phyloP scores from a whole-genome alignment of 1,139 yeast genomes.

The Candida tetrigidarum region DNA sequence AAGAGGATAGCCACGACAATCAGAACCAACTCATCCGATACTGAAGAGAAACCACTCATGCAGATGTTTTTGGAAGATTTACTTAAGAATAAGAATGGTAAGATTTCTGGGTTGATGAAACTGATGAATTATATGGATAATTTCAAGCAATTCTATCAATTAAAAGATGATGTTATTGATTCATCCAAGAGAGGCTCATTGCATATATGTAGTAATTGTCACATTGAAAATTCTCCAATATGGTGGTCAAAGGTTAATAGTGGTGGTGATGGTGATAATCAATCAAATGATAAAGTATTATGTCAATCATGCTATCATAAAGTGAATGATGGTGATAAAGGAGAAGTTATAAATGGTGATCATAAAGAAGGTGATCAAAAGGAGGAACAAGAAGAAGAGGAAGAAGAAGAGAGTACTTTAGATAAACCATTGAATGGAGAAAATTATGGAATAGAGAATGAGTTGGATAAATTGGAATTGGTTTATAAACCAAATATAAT shows the following conservation, averaged over 20 bases:
- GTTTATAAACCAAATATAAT: conserved; percentile 18
- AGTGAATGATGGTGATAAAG: conserved; percentile 14
- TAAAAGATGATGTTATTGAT: background rate
- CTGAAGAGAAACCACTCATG: conserved; percentile 37
- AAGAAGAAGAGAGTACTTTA: conserved; percentile 20
- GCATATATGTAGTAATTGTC: conserved; percentile 27
- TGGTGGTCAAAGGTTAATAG: conserved; percentile 49
- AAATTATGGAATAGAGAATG: conserved; percentile 35
- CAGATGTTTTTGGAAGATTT: conserved; percentile 47
- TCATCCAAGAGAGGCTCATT: background rate
- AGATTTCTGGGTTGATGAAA: conserved; percentile 13
- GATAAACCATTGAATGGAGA: conserved; percentile 38
- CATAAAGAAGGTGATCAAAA: too few relatives aligned
- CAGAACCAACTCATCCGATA: conserved; percentile 21
- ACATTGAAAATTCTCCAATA: conserved; percentile 36
- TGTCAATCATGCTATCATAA: conserved; percentile 42
- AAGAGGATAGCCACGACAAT: conserved; percentile 35
- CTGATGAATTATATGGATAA: conserved; percentile 34
- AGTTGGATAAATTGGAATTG: conserved; percentile 29
- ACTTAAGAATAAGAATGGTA: conserved; percentile 20
- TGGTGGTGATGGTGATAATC: too few relatives aligned
- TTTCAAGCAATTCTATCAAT: conserved; percentile 18
- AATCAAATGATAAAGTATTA: conserved; percentile 11
- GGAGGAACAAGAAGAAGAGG: too few relatives aligned
- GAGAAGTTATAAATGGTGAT: conserved; percentile 3